Conservation (phyloP, 768 basidiomycete species). For the Lactarius deliciosus region DNA sequence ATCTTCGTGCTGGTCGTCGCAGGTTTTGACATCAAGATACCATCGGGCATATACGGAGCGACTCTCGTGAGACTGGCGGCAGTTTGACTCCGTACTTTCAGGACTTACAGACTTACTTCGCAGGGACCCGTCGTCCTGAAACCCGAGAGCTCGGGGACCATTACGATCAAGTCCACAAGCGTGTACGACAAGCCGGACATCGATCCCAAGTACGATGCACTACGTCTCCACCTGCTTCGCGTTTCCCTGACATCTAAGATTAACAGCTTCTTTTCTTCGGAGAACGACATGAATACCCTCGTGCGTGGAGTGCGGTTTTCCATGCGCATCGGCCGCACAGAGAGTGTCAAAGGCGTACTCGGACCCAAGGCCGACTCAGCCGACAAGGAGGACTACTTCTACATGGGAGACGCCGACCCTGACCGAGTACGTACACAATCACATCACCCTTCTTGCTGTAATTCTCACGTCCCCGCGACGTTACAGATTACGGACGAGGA, state of each 20-base stretch:
- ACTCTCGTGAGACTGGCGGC: constrained; percentile 15
- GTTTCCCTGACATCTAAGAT: not conserved
- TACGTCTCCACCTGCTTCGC: not conserved
- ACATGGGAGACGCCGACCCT: constrained; percentile 23
- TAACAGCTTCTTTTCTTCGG: constrained; percentile 25
- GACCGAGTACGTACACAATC: constrained; percentile 7
- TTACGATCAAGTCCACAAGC: constrained; percentile 19
- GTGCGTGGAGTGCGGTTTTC: constrained; percentile 26
- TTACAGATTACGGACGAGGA: constrained; percentile 29
- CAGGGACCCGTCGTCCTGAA: constrained; percentile 21
- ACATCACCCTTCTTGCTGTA: not conserved
- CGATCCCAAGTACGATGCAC: constrained; percentile 24
- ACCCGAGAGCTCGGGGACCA: constrained; percentile 25
- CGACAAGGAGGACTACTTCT: constrained; percentile 24
- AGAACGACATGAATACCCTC: constrained; percentile 25
- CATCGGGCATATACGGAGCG: constrained; percentile 17
- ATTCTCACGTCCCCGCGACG: not conserved
- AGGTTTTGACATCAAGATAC: constrained; percentile 7
- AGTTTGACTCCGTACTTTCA: not conserved
- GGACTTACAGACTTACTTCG: not conserved
- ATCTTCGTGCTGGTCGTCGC: constrained; percentile 22
- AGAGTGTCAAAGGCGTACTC: constrained; percentile 22
- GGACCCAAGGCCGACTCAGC: constrained; percentile 17
- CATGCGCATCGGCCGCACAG: constrained; percentile 17
- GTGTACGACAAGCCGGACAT: constrained; percentile 22